A percentile compares a stretch with the other conserved stretches of the same genome.
Evolutionary conservation across 768 basidiomycete species (phyloP).

Genomic region (Neoboletus brunneissimus): DNA sequence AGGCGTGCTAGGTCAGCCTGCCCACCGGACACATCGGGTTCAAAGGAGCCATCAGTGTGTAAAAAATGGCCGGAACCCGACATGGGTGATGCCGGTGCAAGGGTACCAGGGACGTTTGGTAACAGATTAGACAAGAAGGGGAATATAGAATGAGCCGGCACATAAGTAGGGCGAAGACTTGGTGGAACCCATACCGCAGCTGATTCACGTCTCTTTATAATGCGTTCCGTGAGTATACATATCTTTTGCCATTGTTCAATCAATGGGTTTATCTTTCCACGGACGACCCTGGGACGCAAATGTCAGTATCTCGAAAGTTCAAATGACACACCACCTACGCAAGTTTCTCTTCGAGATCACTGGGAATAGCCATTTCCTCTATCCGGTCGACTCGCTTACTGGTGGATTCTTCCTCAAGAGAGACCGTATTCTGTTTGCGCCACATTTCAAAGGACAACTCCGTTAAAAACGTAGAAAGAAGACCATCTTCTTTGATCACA

Average conservation of each 20-base stretch:
- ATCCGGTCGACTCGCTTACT: slow-evolving; percentile 75
- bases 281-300: slow-evolving; percentile 57
- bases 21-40: slow-evolving; percentile 31
- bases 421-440: slow-evolving; percentile 75
- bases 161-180: slow-evolving; percentile 59
- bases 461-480: slow-evolving; percentile 76
- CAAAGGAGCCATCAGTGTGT: slow-evolving; percentile 13
- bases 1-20: slow-evolving; percentile 84
- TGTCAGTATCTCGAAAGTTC: slow-evolving; percentile 1
- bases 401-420: slow-evolving; percentile 83
- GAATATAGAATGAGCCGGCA: slow-evolving; percentile 70
- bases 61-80: slow-evolving; percentile 14
- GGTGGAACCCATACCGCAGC: slow-evolving; percentile 77
- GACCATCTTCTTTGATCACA: slow-evolving; percentile 81
- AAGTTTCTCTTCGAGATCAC: slow-evolving; percentile 89
- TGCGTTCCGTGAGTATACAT: slow-evolving; percentile 81
- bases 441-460: slow-evolving; percentile 84
- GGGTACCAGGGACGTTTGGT: slow-evolving; percentile 33
- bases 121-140: slow-evolving; percentile 42
- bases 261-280: slow-evolving; percentile 67
- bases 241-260: slow-evolving; percentile 94
- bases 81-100: slow-evolving; percentile 17
- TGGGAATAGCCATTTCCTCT: slow-evolving; percentile 91
- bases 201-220: slow-evolving; percentile 87
- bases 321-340: slow-evolving; percentile 42